These are phyloP conservation scores for Metschnikowia similis DNA, from an alignment of 805 yeast species.

Conservation along the genomic window DNA sequence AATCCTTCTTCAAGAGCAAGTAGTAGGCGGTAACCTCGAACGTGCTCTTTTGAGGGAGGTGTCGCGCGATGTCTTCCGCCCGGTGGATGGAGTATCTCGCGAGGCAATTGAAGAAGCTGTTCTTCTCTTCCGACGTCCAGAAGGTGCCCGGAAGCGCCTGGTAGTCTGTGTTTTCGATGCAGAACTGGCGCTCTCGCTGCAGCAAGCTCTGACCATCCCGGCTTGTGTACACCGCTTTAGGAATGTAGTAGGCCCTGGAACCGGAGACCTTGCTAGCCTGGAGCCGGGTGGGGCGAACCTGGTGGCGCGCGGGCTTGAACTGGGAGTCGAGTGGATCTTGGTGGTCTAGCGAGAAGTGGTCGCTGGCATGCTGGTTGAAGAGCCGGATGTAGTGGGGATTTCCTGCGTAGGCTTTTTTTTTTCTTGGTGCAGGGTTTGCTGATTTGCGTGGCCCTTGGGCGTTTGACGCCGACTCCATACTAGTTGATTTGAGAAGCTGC, in stretches of 20 bases:
- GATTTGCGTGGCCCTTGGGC: not conserved
- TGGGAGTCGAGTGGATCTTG: not conserved
- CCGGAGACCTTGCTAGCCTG: constrained; percentile 12
- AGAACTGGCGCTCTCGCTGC: not conserved
- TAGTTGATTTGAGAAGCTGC: too few species aligned
- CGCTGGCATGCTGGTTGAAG: constrained; percentile 9
- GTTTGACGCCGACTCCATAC: too few species aligned
- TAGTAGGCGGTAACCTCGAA: constrained; percentile 47
- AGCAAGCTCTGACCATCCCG: not conserved
- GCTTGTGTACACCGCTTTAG: not conserved
- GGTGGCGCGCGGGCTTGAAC: not conserved
- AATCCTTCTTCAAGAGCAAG: constrained; percentile 28
- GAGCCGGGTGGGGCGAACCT: not conserved
- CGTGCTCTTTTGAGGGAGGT: constrained; percentile 39
- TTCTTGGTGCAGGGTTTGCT: not conserved
- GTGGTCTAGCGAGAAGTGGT: constrained; percentile 9
- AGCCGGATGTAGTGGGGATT: not conserved
- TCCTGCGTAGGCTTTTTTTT: not conserved
- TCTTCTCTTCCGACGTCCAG: constrained; percentile 51
- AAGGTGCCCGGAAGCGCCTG: constrained; percentile 25
- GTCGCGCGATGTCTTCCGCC: constrained; percentile 35
- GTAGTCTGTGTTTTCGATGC: not conserved
- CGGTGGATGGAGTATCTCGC: constrained; percentile 47
- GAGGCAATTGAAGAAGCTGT: constrained; percentile 45
- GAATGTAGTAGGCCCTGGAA: constrained; percentile 8